Percentiles rank a stretch among this genome's conserved stretches.
Evolutionary conservation across 495 filamentous ascomycete genomes (phyloP).

Genomic region (Aspergillus sclerotioniger): DNA sequence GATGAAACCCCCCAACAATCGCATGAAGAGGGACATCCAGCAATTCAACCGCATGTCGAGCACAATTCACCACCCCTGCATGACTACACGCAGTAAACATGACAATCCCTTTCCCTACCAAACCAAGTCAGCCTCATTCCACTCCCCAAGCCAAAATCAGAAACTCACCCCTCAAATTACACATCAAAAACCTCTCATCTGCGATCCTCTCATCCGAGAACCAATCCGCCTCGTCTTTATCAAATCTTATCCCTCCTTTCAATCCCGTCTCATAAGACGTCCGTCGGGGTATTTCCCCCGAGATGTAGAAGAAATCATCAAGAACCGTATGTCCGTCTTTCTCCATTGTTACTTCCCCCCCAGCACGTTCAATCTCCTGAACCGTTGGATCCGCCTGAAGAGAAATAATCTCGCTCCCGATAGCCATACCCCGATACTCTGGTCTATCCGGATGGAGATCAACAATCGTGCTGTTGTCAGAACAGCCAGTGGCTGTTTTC

Average conservation of each 20-base stretch:
- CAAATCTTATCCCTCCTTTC: conserved; percentile 46
- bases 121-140: background rate
- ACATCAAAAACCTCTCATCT: conserved; percentile 60
- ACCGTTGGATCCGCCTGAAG: conserved; percentile 59
- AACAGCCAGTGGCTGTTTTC: conserved; percentile 31
- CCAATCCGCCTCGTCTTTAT: conserved; percentile 47
- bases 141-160: background rate
- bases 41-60: conserved; percentile 47
- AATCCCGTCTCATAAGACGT: conserved; percentile 56
- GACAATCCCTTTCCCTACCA: conserved; percentile 58
- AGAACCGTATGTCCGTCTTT: conserved; percentile 50
- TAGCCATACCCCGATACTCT: conserved; percentile 50
- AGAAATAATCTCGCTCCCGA: conserved; percentile 44
- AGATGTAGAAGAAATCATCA: conserved; percentile 55
- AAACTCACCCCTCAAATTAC: conserved; percentile 52
- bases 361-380: conserved; percentile 47
- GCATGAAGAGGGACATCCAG: conserved; percentile 50
- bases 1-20: conserved; percentile 60
- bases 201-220: conserved; percentile 52
- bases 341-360: conserved; percentile 45
- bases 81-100: conserved; percentile 64
- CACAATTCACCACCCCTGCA: conserved; percentile 57
- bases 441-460: conserved; percentile 59
- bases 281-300: conserved; percentile 55
- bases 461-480: conserved; percentile 36